These are phyloP conservation scores for Apiospora aurea DNA, from an alignment of 2,329 filamentous ascomycete species.

Conservation along the genomic window DNA sequence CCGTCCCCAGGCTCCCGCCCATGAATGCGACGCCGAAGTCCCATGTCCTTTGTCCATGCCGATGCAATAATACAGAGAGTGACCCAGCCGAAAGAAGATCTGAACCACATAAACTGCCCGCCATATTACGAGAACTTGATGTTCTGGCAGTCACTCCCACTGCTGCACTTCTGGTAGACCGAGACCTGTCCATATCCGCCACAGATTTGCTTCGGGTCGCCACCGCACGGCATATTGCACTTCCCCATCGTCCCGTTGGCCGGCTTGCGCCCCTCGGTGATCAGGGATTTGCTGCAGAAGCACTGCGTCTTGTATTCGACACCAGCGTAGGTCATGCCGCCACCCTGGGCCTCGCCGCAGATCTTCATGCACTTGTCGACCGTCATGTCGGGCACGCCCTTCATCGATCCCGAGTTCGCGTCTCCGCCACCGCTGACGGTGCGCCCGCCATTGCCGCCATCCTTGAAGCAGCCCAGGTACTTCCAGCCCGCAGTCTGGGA, in stretches of 20 bases:
- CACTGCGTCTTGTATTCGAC: slow-evolving; percentile 38
- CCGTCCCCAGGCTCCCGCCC: background rate
- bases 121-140: slow-evolving; percentile 24
- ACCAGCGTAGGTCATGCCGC: slow-evolving; percentile 35
- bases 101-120: background rate
- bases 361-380: slow-evolving; percentile 36
- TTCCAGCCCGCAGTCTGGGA: slow-evolving; percentile 52
- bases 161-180: slow-evolving; percentile 46
- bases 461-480: slow-evolving; percentile 59
- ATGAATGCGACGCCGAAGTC: background rate
- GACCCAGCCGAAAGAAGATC: background rate
- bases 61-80: background rate
- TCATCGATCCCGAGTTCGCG: slow-evolving; percentile 24
- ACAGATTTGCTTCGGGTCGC: slow-evolving; percentile 45
- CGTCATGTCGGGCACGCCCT: slow-evolving; percentile 36
- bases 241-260: slow-evolving; percentile 50
- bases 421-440: slow-evolving; percentile 40
- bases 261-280: slow-evolving; percentile 42
- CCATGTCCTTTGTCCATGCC: background rate
- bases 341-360: slow-evolving; percentile 27
- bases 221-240: slow-evolving; percentile 49
- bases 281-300: slow-evolving; percentile 38
- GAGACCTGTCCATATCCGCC: slow-evolving; percentile 45
- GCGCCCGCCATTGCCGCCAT: slow-evolving; percentile 34
- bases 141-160: slow-evolving; percentile 35